Evolutionary conservation across 805 yeast species (phyloP).

Genomic region (Myxozyma nipponensis): DNA sequence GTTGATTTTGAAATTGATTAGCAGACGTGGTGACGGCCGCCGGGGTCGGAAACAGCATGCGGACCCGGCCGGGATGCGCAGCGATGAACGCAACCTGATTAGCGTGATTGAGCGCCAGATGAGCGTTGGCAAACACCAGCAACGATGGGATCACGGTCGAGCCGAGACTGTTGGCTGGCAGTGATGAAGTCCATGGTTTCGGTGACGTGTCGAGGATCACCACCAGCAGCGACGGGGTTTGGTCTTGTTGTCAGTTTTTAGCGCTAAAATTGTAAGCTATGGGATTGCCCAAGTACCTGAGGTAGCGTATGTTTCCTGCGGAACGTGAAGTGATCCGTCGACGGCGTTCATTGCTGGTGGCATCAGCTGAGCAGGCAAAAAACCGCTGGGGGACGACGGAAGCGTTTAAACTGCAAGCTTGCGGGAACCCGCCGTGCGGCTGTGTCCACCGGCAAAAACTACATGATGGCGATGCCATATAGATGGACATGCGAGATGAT

Average conservation of each 20-base stretch:
- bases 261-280: neutral
- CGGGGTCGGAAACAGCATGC: constrained; percentile 59
- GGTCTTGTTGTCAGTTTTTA: constrained; percentile 37
- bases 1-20: neutral
- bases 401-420: too few species aligned
- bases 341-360: constrained; percentile 21
- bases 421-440: too few species aligned
- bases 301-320: constrained; percentile 16
- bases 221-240: constrained; percentile 75
- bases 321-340: constrained; percentile 25
- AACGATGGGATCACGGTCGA: constrained; percentile 61
- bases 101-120: constrained; percentile 75
- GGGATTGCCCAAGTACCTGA: neutral
- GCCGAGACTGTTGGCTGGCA: constrained; percentile 35
- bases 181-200: constrained; percentile 50
- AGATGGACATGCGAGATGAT: too few species aligned
- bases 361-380: neutral
- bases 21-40: constrained; percentile 2
- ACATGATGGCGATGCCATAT: too few species aligned
- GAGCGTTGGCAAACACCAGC: constrained; percentile 79
- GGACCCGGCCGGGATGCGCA: constrained; percentile 66
- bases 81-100: constrained; percentile 81
- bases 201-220: constrained; percentile 78
- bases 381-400: too few species aligned
- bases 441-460: too few species aligned